Conservation (phyloP, 192 early-diverging fungal genomes). For the Coemansia sp. region DNA sequence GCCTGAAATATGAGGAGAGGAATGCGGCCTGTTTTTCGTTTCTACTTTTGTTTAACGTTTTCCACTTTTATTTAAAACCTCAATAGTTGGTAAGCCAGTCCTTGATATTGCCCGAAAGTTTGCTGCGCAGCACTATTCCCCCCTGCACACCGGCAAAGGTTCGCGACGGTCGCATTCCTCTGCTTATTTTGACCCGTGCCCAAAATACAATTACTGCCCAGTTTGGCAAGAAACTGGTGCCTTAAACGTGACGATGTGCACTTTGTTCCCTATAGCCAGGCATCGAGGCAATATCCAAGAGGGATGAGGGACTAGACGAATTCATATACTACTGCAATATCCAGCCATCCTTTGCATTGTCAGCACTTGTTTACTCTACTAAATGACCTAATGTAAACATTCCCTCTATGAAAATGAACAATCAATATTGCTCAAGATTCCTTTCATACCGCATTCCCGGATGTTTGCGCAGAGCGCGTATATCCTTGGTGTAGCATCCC, state of each 20-base stretch:
- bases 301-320: neutral
- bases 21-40: neutral
- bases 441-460: slow-evolving; percentile 1
- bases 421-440: neutral
- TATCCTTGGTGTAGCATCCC: neutral
- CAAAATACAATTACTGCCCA: neutral
- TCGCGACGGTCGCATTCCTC: neutral
- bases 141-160: neutral
- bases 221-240: neutral
- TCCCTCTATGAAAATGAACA: slow-evolving; percentile 1
- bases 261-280: too few species aligned
- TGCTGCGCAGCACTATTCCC: neutral
- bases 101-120: neutral
- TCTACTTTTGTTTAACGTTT: neutral
- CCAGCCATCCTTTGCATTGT: neutral
- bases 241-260: neutral
- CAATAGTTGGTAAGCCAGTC: neutral
- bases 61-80: neutral
- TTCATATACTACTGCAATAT: slow-evolving; percentile 1
- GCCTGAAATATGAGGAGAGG: neutral
- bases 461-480: neutral
- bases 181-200: neutral
- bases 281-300: neutral
- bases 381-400: slow-evolving; percentile 1
- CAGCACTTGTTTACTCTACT: slow-evolving; percentile 5